Conservation (phyloP, 2,329 filamentous ascomycete genomes). For the Colletotrichum sp. region DNA sequence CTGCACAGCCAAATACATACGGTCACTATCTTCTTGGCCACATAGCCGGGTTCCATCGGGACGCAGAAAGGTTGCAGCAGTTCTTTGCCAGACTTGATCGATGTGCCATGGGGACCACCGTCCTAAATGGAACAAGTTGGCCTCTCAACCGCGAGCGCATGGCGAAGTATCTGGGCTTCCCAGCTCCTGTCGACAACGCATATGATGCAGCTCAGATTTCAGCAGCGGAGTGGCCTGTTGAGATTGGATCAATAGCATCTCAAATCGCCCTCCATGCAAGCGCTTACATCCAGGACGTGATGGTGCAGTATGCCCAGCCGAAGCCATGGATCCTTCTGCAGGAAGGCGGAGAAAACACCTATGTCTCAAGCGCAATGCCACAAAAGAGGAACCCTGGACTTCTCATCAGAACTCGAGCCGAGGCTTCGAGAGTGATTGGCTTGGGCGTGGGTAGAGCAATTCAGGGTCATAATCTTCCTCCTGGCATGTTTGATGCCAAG, state of each 20-base stretch:
- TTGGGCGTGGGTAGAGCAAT: conserved; percentile 5
- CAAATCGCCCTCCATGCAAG: conserved; percentile 5
- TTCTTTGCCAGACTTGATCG: conserved; percentile 7
- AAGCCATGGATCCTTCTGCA: conserved; percentile 13
- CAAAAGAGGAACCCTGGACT: conserved; percentile 14
- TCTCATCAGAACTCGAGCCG: not conserved
- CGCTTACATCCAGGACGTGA: conserved; percentile 13
- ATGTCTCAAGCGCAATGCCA: conserved; percentile 15
- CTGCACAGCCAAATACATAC: conserved; percentile 13
- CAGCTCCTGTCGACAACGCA: conserved; percentile 6
- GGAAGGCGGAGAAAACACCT: conserved; percentile 11
- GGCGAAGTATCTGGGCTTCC: conserved; percentile 14
- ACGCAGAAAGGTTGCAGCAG: conserved; percentile 3
- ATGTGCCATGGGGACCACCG: conserved; percentile 10
- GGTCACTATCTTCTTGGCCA: conserved; percentile 12
- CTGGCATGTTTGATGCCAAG: conserved; percentile 12
- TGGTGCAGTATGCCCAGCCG: conserved; percentile 10
- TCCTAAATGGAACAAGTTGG: conserved; percentile 18
- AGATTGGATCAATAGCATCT: not conserved
- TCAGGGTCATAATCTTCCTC: conserved; percentile 10
- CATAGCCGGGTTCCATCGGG: not conserved
- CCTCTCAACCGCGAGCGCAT: conserved; percentile 15
- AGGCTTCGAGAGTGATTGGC: conserved; percentile 5
- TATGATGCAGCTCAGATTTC: conserved; percentile 16
- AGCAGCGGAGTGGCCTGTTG: conserved; percentile 7